Conservation (phyloP, 2,329 filamentous ascomycete genomes). For the Colletotrichum chrysophilum region DNA sequence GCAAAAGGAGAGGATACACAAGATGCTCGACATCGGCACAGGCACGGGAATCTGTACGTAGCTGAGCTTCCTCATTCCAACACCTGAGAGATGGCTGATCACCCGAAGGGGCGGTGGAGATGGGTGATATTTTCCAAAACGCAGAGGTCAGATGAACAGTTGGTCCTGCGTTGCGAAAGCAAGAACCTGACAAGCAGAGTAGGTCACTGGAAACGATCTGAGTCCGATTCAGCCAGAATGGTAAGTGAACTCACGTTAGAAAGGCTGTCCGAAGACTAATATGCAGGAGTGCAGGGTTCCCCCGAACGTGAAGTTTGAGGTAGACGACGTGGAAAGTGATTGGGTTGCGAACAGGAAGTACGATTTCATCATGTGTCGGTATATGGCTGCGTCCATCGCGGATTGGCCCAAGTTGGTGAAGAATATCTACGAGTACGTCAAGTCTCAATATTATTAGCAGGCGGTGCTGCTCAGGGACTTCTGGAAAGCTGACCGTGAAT, state of each 20-base stretch:
- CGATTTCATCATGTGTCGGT: neutral
- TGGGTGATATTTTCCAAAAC: neutral
- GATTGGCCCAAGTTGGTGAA: neutral
- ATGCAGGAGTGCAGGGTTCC: neutral
- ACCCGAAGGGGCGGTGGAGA: neutral
- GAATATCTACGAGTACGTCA: neutral
- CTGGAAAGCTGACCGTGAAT: neutral
- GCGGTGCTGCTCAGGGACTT: too few species aligned
- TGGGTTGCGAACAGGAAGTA: neutral
- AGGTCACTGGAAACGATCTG: neutral
- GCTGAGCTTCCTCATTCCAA: fast-evolving
- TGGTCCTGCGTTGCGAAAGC: neutral
- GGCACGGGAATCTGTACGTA: neutral
- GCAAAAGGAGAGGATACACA: neutral
- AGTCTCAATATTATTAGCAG: neutral
- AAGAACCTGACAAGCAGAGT: neutral
- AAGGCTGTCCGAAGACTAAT: neutral
- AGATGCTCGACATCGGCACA: neutral
- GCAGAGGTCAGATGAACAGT: fast-evolving
- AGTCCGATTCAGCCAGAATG: neutral
- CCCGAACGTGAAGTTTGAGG: neutral
- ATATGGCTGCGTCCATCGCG: neutral
- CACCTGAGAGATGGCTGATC: fast-evolving
- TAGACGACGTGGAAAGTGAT: neutral
- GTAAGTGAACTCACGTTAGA: neutral